Evolutionary conservation across 331 rosid genomes (phyloP).

Genomic region (Stylosanthes scabra): DNA sequence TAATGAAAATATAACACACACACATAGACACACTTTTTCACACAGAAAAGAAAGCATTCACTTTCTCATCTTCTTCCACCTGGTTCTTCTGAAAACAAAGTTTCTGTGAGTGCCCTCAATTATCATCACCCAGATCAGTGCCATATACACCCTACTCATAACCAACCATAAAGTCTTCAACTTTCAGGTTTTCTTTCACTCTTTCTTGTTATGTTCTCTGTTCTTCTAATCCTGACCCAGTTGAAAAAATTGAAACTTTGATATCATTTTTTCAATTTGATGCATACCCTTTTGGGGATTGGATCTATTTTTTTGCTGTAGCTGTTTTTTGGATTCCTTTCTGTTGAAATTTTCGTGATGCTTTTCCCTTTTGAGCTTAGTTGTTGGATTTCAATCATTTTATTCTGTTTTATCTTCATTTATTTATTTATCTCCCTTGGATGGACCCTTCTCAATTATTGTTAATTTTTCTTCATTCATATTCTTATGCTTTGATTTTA

Average conservation of each 20-base stretch:
- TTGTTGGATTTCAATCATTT: conserved; percentile 35
- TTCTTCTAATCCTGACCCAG: conserved; percentile 42
- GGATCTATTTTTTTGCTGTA: conserved; percentile 34
- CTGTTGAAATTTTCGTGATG: conserved; percentile 35
- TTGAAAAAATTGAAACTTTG: conserved; percentile 18
- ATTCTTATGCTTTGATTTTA: conserved; percentile 4
- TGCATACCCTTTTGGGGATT: conserved; percentile 44
- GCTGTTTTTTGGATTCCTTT: conserved; percentile 30
- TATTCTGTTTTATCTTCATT: conserved; percentile 1
- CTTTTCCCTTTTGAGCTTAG: conserved; percentile 22
- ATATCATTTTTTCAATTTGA: conserved; percentile 39
- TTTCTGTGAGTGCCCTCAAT: conserved; percentile 25
- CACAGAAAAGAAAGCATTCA: conserved; percentile 26
- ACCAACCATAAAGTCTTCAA: conserved; percentile 5
- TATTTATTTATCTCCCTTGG: not conserved
- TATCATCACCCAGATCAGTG: conserved; percentile 59
- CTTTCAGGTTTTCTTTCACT: conserved; percentile 31
- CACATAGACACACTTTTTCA: not conserved
- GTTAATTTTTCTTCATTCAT: conserved; percentile 19
- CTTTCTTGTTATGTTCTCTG: not conserved
- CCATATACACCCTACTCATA: conserved; percentile 44
- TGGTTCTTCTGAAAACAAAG: conserved; percentile 43
- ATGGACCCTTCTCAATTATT: conserved; percentile 29
- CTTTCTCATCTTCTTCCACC: conserved; percentile 47
- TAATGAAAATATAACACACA: not conserved